These are phyloP conservation scores for Alternaria sp. DNA, from an alignment of 2,329 filamentous ascomycete genomes.

Conservation along the genomic window DNA sequence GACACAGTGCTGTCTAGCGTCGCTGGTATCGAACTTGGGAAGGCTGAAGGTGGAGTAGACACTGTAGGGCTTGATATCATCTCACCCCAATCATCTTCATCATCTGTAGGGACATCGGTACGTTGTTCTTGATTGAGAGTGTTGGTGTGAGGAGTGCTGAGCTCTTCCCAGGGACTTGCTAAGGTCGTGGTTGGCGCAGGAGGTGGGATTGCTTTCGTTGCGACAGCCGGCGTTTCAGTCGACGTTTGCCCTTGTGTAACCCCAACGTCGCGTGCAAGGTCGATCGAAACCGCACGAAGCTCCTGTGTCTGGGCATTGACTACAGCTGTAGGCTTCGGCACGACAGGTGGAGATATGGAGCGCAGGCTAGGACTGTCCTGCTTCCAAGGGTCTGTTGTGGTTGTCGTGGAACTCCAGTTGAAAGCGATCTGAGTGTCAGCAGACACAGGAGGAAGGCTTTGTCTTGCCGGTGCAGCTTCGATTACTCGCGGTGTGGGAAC, in stretches of 20 bases:
- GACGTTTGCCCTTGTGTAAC: slow-evolving; percentile 26
- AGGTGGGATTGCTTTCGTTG: slow-evolving; percentile 24
- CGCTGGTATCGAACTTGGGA: slow-evolving; percentile 16
- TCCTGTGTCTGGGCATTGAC: slow-evolving; percentile 30
- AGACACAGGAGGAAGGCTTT: slow-evolving; percentile 32
- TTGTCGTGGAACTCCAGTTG: slow-evolving; percentile 45
- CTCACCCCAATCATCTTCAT: slow-evolving; percentile 51
- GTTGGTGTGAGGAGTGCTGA: slow-evolving; percentile 24
- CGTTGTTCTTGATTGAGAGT: slow-evolving; percentile 8
- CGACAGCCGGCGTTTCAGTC: slow-evolving; percentile 28
- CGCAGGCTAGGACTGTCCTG: slow-evolving; percentile 22
- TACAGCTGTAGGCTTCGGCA: slow-evolving; percentile 23
- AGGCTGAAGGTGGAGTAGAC: slow-evolving; percentile 28
- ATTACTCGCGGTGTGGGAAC: slow-evolving; percentile 24
- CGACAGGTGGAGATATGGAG: slow-evolving; percentile 29
- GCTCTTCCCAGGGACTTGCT: slow-evolving; percentile 27
- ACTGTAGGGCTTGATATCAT: slow-evolving; percentile 49
- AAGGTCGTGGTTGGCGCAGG: slow-evolving; percentile 15
- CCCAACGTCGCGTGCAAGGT: slow-evolving; percentile 8
- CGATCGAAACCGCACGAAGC: slow-evolving; percentile 24
- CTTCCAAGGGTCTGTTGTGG: slow-evolving; percentile 30
- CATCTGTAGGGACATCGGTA: slow-evolving; percentile 21
- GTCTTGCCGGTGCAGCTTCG: slow-evolving; percentile 24
- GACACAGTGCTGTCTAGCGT: slow-evolving; percentile 20
- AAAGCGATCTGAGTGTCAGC: slow-evolving; percentile 40